These are phyloP conservation scores for Aethionema arabicum DNA, from an alignment of 345 rosid species.

Conservation along the genomic window DNA sequence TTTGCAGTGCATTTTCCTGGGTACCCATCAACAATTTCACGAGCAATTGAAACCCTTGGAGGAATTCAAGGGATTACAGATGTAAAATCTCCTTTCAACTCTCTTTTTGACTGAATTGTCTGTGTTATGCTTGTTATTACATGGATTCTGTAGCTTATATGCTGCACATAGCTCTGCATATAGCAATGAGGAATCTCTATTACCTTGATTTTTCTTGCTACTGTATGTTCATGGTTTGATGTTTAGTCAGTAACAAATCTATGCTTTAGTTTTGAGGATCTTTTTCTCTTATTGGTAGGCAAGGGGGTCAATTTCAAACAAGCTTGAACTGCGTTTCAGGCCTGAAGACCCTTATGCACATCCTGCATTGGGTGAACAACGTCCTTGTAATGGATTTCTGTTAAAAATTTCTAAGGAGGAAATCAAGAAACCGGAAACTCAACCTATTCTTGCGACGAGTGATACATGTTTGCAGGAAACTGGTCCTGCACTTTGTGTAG, in stretches of 20 bases:
- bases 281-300: conserved; percentile 44
- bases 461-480: conserved; percentile 39
- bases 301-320: conserved; percentile 57
- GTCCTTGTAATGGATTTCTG: conserved; percentile 50
- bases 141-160: background rate
- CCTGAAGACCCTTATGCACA: conserved; percentile 90
- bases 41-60: conserved; percentile 78
- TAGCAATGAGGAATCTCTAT: background rate
- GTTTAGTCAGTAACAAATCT: conserved; percentile 1
- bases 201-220: background rate
- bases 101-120: conserved; percentile 1
- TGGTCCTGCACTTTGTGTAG: conserved; percentile 51
- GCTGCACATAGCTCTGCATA: background rate
- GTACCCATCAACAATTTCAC: conserved; percentile 69
- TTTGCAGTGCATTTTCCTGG: conserved; percentile 85
- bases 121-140: conserved; percentile 5
- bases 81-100: conserved; percentile 32
- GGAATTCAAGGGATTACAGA: conserved; percentile 62
- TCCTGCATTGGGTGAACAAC: conserved; percentile 78
- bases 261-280: background rate
- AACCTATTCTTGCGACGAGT: conserved; percentile 30
- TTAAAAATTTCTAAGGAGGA: conserved; percentile 58
- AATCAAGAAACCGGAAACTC: conserved; percentile 26
- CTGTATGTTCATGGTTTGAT: background rate
- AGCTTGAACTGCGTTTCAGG: conserved; percentile 73